phyloP scores from a whole-genome alignment of 2,329 filamentous ascomycete species.

The Boeremia lycopersici region DNA sequence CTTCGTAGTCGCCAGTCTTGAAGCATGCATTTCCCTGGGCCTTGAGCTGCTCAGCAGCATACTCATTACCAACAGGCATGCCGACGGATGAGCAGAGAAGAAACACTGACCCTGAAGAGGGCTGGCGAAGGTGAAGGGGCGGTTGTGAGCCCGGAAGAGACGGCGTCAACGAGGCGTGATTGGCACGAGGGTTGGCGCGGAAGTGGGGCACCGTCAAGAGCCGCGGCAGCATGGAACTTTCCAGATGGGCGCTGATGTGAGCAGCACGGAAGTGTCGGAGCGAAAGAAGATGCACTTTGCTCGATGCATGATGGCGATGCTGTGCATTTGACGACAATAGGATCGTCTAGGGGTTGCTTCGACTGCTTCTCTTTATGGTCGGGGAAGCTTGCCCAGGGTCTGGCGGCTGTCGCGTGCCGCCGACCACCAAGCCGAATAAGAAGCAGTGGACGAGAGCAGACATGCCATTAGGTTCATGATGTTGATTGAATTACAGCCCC shows the following conservation, averaged over 20 bases:
- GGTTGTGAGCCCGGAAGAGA: constrained; percentile 20
- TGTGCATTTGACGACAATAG: neutral
- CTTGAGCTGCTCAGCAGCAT: constrained; percentile 55
- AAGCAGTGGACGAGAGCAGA: neutral
- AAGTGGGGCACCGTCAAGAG: constrained; percentile 25
- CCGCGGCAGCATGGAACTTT: constrained; percentile 29
- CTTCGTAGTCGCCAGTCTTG: constrained; percentile 66
- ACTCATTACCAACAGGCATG: constrained; percentile 43
- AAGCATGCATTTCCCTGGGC: constrained; percentile 68
- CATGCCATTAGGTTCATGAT: neutral
- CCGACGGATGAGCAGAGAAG: neutral
- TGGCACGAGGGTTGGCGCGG: constrained; percentile 23
- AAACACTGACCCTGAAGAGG: neutral
- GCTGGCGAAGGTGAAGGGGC: constrained; percentile 1
- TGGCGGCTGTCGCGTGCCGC: constrained; percentile 4
- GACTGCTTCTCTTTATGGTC: neutral
- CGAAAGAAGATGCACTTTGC: neutral
- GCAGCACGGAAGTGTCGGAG: constrained; percentile 10
- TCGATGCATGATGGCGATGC: neutral
- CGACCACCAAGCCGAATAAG: neutral
- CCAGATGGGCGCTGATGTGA: constrained; percentile 26
- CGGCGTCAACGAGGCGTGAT: constrained; percentile 30
- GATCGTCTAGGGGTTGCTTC: neutral
- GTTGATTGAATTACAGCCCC: neutral
- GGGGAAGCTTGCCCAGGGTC: neutral